These are phyloP conservation scores for Bruguiera gymnorhiza DNA, from an alignment of 345 rosid species.

Conservation along the genomic window DNA sequence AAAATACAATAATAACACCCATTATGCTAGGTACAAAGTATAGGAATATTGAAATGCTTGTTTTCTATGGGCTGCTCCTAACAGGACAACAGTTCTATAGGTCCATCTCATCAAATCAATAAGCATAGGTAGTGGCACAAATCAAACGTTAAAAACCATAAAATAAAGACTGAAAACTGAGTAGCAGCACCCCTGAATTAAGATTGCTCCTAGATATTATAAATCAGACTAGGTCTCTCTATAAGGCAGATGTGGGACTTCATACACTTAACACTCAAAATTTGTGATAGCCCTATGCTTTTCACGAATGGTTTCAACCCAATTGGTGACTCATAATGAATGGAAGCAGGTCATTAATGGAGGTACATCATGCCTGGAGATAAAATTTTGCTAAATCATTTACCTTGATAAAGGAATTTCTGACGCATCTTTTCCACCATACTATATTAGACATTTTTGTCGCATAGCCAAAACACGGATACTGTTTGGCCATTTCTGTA, in stretches of 20 bases:
- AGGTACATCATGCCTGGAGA: background rate
- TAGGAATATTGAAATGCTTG: background rate
- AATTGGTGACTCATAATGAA: background rate
- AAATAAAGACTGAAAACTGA: no score
- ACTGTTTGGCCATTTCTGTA: constrained; percentile 73
- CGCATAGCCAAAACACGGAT: constrained; percentile 86
- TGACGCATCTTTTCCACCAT: constrained; percentile 94
- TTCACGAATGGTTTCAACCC: background rate
- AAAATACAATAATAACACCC: background rate
- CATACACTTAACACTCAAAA: no score
- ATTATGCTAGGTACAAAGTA: background rate
- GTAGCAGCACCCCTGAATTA: no score
- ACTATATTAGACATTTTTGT: constrained; percentile 83
- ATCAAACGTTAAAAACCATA: no score
- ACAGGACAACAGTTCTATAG: no score
- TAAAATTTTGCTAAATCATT: constrained; percentile 1
- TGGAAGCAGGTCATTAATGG: background rate
- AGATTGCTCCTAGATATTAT: no score
- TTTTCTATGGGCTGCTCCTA: background rate
- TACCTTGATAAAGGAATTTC: constrained; percentile 80
- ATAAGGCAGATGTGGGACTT: no score
- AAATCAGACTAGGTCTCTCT: no score
- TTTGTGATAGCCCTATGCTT: background rate
- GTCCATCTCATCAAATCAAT: no score
- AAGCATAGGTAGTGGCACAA: no score